These are phyloP conservation scores for Asterophora parasitica DNA, from an alignment of 768 basidiomycete species.

Conservation along the genomic window DNA sequence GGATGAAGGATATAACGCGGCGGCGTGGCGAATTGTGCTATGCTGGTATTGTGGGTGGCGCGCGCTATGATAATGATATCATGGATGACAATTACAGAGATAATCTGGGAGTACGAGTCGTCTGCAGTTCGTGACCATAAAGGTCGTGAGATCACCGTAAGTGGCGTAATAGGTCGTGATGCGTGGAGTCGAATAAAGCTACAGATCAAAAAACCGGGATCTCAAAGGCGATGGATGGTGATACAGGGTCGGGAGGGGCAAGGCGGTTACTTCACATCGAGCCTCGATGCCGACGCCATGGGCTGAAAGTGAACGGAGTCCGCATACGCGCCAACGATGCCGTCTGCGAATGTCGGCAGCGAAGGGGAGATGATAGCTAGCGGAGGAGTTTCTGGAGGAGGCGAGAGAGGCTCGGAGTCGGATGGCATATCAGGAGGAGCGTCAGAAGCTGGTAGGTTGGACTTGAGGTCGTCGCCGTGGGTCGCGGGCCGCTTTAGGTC, in stretches of 20 bases:
- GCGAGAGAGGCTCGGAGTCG: not conserved
- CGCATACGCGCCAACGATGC: constrained; percentile 10
- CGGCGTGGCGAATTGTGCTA: not conserved
- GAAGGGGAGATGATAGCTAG: not conserved
- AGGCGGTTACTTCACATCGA: not conserved
- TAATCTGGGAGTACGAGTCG: not conserved
- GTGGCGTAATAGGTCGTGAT: not conserved
- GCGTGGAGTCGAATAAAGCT: not conserved
- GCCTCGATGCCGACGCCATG: not conserved
- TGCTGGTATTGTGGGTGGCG: not conserved
- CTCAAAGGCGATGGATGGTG: not conserved
- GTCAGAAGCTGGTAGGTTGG: not conserved
- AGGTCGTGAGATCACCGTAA: not conserved
- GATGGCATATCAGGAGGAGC: not conserved
- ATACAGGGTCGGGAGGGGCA: too few relatives aligned
- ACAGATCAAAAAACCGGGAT: not conserved
- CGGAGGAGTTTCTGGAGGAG: not conserved
- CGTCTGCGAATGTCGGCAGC: constrained; percentile 6
- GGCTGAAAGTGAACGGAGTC: constrained; percentile 14
- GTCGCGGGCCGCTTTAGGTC: constrained; percentile 8
- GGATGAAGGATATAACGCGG: not conserved
- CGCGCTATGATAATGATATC: too few relatives aligned
- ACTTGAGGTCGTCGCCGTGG: constrained; percentile 3
- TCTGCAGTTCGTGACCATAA: not conserved
- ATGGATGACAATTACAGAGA: not conserved